Percentiles rank a stretch among this genome's conserved stretches.
Evolutionary conservation across 2,329 filamentous ascomycete genomes (phyloP).

Genomic region (Dactylonectria estremocensis): DNA sequence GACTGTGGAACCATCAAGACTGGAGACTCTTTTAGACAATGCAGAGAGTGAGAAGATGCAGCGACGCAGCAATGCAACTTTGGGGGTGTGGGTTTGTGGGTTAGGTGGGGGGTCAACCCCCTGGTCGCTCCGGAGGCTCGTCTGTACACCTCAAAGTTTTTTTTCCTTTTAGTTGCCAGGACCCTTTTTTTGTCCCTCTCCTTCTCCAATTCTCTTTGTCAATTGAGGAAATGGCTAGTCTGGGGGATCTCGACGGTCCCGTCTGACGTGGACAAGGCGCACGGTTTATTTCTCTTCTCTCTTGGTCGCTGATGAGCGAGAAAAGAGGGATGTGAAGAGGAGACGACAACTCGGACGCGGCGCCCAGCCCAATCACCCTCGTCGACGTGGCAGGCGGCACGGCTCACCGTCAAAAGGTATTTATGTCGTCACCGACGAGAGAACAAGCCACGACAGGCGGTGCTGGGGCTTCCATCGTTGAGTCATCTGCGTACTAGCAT

Average conservation of each 20-base stretch:
- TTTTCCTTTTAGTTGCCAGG: neutral
- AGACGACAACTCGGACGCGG: neutral
- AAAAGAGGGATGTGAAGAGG: constrained; percentile 1
- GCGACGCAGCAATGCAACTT: constrained; percentile 15
- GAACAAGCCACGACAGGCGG: constrained; percentile 2
- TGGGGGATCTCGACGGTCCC: neutral
- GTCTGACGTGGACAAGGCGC: constrained; percentile 18
- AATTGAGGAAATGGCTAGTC: constrained; percentile 1
- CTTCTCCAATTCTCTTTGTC: neutral
- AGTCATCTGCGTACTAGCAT: constrained; percentile 15
- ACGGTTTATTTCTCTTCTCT: neutral
- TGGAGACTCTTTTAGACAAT: constrained; percentile 1
- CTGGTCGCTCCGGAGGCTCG: constrained; percentile 37
- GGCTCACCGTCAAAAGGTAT: constrained; percentile 8
- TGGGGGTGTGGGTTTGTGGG: constrained; percentile 39
- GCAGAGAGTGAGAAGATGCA: neutral
- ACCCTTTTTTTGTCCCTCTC: constrained; percentile 10
- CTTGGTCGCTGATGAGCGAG: neutral
- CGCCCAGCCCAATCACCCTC: neutral
- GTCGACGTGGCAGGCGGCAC: constrained; percentile 8
- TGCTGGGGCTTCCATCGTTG: constrained; percentile 15
- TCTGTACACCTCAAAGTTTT: constrained; percentile 39
- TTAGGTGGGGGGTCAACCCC: constrained; percentile 39
- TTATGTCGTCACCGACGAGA: neutral
- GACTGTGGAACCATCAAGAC: neutral